Conservation (phyloP, 2,329 filamentous ascomycete species). For the Didymella segeticola region DNA sequence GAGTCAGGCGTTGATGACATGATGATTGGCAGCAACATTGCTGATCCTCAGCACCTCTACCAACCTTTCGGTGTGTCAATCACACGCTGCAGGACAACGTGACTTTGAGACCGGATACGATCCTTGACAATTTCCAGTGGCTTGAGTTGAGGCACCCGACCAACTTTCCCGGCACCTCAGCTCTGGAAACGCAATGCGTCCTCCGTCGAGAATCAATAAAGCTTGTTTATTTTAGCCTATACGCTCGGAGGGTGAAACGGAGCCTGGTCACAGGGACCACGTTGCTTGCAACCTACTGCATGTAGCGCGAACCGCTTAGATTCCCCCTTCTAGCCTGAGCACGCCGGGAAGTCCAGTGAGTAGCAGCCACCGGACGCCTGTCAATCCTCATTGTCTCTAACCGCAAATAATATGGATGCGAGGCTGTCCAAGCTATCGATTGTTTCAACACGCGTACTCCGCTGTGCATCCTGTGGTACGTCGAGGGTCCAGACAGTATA, state of each 20-base stretch:
- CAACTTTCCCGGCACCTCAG: constrained; percentile 23
- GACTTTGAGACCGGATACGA: constrained; percentile 7
- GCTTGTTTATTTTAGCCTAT: constrained; percentile 35
- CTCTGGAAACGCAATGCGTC: constrained; percentile 21
- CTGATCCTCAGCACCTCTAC: background rate
- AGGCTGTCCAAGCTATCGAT: constrained; percentile 19
- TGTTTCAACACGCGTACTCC: constrained; percentile 18
- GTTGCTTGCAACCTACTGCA: constrained; percentile 9
- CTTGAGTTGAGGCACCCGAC: constrained; percentile 13
- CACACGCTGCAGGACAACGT: constrained; percentile 1
- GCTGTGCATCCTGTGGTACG: constrained; percentile 9
- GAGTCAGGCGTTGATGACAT: constrained; percentile 10
- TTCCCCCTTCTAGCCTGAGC: constrained; percentile 13
- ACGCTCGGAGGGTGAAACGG: constrained; percentile 28
- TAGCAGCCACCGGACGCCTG: constrained; percentile 17
- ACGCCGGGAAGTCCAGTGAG: constrained; percentile 11
- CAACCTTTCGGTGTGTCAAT: background rate
- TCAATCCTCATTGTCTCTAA: constrained; percentile 15
- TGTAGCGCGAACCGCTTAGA: constrained; percentile 15
- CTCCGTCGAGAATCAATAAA: constrained; percentile 36
- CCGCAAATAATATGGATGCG: constrained; percentile 11
- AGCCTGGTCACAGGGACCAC: constrained; percentile 18
- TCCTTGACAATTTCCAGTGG: constrained; percentile 14
- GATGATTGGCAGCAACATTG: background rate
- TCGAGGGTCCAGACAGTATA: constrained; percentile 4